Evolutionary conservation across 495 filamentous ascomycete genomes (phyloP).

Genomic region (Cairneyella variabilis): DNA sequence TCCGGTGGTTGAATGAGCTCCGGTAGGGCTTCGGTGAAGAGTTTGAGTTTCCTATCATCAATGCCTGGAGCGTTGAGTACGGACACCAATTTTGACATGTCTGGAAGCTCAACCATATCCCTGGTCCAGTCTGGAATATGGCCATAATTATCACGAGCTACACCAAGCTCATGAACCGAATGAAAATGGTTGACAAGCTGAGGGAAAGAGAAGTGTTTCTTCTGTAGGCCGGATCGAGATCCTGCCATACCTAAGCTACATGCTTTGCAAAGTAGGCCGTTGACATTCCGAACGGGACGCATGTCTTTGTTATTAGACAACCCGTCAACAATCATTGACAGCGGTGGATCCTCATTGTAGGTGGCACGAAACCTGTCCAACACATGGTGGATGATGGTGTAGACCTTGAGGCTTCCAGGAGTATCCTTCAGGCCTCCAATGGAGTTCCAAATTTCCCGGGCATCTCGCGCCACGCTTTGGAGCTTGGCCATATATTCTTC

Average conservation of each 20-base stretch:
- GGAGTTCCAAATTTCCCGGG: slow-evolving; percentile 59
- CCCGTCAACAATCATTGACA: slow-evolving; percentile 63
- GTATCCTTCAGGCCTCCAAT: slow-evolving; percentile 59
- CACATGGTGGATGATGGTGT: slow-evolving; percentile 60
- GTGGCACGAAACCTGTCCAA: slow-evolving; percentile 46
- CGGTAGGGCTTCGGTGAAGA: slow-evolving; percentile 59
- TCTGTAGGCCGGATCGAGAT: slow-evolving; percentile 28
- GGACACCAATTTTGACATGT: slow-evolving; percentile 41
- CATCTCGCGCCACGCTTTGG: slow-evolving; percentile 53
- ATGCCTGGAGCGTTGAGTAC: slow-evolving; percentile 46
- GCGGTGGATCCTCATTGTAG: slow-evolving; percentile 50
- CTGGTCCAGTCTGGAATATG: slow-evolving; percentile 55
- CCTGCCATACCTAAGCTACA: slow-evolving; percentile 41
- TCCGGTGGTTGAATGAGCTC: slow-evolving; percentile 11
- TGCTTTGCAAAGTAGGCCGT: slow-evolving; percentile 60
- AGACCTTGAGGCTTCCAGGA: slow-evolving; percentile 56
- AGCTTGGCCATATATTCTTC: slow-evolving; percentile 47
- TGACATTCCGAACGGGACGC: slow-evolving; percentile 61
- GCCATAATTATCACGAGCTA: slow-evolving; percentile 25
- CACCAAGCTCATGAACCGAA: slow-evolving; percentile 44
- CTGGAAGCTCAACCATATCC: slow-evolving; percentile 69
- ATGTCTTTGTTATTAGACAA: slow-evolving; percentile 61
- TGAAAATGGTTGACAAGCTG: slow-evolving; percentile 68
- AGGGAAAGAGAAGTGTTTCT: slow-evolving; percentile 54
- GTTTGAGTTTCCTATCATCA: slow-evolving; percentile 48